A percentile compares a stretch with the other conserved stretches of the same genome.
phyloP scores from a whole-genome alignment of 73 alveolate genomes.

The Loxodes magnus region DNA sequence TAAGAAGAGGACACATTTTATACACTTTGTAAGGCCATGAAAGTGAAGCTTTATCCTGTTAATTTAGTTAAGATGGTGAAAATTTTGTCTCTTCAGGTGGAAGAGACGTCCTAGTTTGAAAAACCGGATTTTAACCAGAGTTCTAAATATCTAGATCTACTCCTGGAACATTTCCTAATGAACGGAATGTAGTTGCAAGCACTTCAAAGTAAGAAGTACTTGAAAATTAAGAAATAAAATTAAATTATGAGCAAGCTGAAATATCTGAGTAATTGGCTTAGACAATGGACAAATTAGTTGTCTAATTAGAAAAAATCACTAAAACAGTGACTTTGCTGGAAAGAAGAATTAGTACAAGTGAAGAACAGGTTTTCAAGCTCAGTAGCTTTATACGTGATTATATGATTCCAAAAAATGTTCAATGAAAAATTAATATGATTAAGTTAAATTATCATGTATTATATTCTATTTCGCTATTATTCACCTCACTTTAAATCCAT shows the following conservation, averaged over 20 bases:
- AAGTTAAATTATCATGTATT: too few relatives aligned
- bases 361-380: too few relatives aligned
- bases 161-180: background rate
- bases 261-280: conserved; percentile 72
- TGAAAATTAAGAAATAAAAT: conserved; percentile 33
- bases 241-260: conserved; percentile 28
- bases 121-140: background rate
- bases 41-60: conserved; percentile 78
- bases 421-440: too few relatives aligned
- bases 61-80: conserved; percentile 88
- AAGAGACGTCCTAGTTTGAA: background rate
- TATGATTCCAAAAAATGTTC: too few relatives aligned
- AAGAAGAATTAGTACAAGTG: conserved; percentile 8
- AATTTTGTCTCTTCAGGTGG: conserved; percentile 83
- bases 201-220: background rate
- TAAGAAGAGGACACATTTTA: conserved; percentile 89
- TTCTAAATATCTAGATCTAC: background rate
- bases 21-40: conserved; percentile 96
- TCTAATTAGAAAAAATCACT: conserved; percentile 58
- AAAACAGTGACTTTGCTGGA: conserved; percentile 12
- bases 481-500: too few relatives aligned
- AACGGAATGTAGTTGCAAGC: background rate
- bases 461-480: too few relatives aligned
- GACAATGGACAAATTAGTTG: conserved; percentile 64
- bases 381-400: too few relatives aligned